Evolutionary conservation across 805 yeast species (phyloP).

Genomic region (Barnettozyma sucrosica): DNA sequence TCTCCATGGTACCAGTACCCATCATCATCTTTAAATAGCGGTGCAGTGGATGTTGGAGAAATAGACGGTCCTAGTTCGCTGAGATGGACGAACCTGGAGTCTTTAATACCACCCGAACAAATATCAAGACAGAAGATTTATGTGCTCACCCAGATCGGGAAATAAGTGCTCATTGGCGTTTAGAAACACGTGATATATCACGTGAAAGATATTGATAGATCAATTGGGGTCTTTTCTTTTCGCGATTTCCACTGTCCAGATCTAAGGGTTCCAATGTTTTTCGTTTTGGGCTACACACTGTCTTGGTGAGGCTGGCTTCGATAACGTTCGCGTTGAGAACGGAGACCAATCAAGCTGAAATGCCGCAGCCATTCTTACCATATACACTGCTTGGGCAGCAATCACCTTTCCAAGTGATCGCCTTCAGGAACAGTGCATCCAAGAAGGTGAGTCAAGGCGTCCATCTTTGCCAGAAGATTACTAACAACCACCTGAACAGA

Average conservation of each 20-base stretch:
- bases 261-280: background rate
- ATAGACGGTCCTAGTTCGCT: background rate
- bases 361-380: background rate
- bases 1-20: constrained; percentile 21
- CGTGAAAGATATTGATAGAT: background rate
- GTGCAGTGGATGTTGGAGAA: background rate
- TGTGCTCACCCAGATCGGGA: constrained; percentile 10
- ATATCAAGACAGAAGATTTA: constrained; percentile 2
- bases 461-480: background rate
- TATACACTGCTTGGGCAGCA: background rate
- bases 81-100: background rate
- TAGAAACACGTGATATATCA: background rate
- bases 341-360: background rate
- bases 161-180: constrained; percentile 8
- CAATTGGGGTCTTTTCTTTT: no score
- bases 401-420: constrained; percentile 1
- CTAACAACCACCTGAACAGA: constrained; percentile 1
- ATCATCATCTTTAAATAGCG: constrained; percentile 22
- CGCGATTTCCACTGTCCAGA: background rate
- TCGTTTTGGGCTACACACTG: background rate
- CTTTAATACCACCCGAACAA: no score
- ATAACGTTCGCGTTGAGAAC: background rate
- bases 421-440: background rate
- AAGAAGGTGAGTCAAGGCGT: background rate
- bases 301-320: background rate